Evolutionary conservation across 805 yeast genomes (phyloP).

Genomic region (Kluyveromyces starmeri): DNA sequence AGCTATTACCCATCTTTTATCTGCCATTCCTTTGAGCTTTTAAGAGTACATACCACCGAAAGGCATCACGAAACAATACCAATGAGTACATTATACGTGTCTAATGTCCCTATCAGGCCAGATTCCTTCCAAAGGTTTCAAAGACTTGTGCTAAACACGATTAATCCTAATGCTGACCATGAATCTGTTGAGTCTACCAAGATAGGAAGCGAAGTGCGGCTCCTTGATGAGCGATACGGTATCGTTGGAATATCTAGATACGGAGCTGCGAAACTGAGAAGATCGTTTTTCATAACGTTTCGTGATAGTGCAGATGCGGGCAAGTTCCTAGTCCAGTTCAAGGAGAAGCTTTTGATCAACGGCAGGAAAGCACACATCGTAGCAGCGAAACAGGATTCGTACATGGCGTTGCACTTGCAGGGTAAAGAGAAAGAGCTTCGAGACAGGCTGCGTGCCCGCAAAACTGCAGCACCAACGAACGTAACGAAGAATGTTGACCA

Average conservation of each 20-base stretch:
- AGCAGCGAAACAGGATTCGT: constrained; percentile 19
- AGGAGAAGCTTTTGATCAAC: constrained; percentile 10
- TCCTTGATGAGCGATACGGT: constrained; percentile 14
- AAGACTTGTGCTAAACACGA: neutral
- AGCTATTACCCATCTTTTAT: too few species aligned
- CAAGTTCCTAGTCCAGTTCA: constrained; percentile 10
- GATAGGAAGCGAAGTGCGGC: too few species aligned
- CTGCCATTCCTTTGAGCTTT: too few species aligned
- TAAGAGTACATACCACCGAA: neutral
- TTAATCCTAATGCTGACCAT: neutral
- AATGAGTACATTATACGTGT: constrained; percentile 13
- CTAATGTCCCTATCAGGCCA: constrained; percentile 22
- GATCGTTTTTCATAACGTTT: constrained; percentile 24
- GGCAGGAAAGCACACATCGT: constrained; percentile 16
- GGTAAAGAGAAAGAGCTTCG: neutral
- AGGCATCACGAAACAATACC: too few species aligned
- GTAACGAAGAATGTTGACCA: constrained; percentile 1
- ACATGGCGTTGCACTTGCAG: neutral
- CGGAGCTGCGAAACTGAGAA: constrained; percentile 7
- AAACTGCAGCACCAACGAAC: constrained; percentile 4
- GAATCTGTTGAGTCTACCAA: too few species aligned
- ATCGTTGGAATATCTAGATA: constrained; percentile 15
- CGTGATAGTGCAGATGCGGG: constrained; percentile 8
- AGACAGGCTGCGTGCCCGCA: constrained; percentile 3
- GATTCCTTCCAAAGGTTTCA: constrained; percentile 13